Evolutionary conservation across 495 filamentous ascomycete species (phyloP), one percentile per base, ranked within the genome.

Genomic region (Aspergillus saccharolyticus): DNA sequence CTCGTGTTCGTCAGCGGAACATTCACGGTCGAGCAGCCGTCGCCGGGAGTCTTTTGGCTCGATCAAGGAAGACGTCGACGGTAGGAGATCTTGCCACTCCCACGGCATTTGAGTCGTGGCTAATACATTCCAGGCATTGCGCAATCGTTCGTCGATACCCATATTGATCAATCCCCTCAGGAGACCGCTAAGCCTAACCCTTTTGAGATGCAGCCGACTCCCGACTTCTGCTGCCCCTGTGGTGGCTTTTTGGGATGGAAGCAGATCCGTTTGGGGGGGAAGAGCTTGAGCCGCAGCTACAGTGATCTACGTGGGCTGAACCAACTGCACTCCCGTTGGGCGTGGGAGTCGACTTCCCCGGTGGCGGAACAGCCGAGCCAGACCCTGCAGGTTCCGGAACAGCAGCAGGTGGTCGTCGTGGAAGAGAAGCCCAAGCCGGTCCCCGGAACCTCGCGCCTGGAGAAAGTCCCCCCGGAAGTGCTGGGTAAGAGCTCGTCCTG

Each of bases 211-310:
- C 75, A 73, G 61, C 76, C 66, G 64, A 75, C 74, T 63, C 83
- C 69, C 61, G 80, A 77, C 49, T 88, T 84, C 64, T 87, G 85
- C 74, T 86, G 85, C 63, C 87, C 85, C 7, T 87, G 86, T 63
- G 84, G 87, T 60, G 79, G 80, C 57, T 89, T 88, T 61, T 71
- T 80, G 57, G 86, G 85, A 44, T 89, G 86, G 87, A 90, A 88
- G 72, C 79, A 83, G 64, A 86, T 89, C 62, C 78, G 79, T 42
- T 72, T 87, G 39, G 79, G 79, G 50, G 86, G 86, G 12, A 84
- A 80, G 63, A 79, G 81, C 60, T 76, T 85, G 24, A 90, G 86
- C 74, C 85, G 82, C 75, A 90, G 88, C 71, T 88, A 83, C 69
- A 79, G 85, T 7, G 85, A 89, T 66, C 78, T 89, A 30, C 82